Percentiles rank a stretch among this genome's conserved stretches.
phyloP scores from a whole-genome alignment of 352 stramenopile genomes.

The Phytopythium vexans region DNA sequence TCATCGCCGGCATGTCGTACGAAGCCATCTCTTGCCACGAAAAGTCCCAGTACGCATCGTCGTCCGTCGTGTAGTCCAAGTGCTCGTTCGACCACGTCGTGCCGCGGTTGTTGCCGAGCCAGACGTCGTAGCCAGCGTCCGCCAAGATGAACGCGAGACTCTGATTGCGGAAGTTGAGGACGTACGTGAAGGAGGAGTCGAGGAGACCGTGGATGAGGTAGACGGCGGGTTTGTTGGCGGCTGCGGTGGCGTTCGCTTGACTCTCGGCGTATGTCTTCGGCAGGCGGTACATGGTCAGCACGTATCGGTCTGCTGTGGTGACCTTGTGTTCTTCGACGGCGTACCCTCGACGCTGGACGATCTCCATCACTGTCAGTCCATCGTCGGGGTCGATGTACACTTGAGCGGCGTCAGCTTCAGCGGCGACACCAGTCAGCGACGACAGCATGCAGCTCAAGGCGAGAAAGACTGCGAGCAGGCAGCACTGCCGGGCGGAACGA shows the following conservation, averaged over 20 bases:
- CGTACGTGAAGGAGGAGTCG: conserved; percentile 59
- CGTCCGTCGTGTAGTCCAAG: conserved; percentile 34
- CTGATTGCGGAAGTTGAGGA: conserved; percentile 58
- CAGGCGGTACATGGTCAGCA: conserved; percentile 65
- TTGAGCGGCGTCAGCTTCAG: conserved; percentile 14
- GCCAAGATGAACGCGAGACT: conserved; percentile 57
- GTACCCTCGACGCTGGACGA: conserved; percentile 47
- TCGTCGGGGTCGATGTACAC: conserved; percentile 40
- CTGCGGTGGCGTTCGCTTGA: conserved; percentile 20
- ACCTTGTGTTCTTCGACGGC: conserved; percentile 55
- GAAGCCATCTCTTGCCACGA: conserved; percentile 61
- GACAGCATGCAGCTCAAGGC: conserved; percentile 1
- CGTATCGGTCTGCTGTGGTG: conserved; percentile 49
- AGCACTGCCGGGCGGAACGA: no score
- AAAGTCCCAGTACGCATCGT: conserved; percentile 59
- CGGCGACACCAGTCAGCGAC: conserved; percentile 5
- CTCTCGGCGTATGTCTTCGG: conserved; percentile 52
- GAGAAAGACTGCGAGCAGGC: neutral
- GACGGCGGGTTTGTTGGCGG: conserved; percentile 42
- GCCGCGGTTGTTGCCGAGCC: conserved; percentile 68
- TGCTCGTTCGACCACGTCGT: conserved; percentile 63
- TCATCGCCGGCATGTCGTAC: conserved; percentile 63
- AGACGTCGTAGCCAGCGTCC: conserved; percentile 62
- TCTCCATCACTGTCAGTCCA: conserved; percentile 41
- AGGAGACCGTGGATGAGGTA: conserved; percentile 65